Evolutionary conservation across 2,329 filamentous ascomycete species (phyloP).

Genomic region (Capronia coronata): DNA sequence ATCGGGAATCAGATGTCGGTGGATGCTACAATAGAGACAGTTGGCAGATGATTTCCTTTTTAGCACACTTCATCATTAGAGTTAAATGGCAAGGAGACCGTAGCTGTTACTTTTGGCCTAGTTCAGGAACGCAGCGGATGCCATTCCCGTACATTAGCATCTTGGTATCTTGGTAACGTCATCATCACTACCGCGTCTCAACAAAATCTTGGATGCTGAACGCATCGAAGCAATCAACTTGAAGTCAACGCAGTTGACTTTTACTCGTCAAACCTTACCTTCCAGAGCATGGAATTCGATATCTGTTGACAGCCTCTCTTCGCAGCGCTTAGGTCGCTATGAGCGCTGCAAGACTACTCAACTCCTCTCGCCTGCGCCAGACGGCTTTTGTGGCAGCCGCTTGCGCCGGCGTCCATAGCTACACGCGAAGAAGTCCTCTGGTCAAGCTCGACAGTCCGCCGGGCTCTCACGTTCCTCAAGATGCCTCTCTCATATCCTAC

Average conservation of each 20-base stretch:
- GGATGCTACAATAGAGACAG: too few species aligned
- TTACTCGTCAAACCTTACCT: neutral
- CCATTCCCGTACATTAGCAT: too few species aligned
- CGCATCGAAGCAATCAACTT: too few species aligned
- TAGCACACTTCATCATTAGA: too few species aligned
- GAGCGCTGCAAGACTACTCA: slow-evolving; percentile 26
- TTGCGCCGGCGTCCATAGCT: slow-evolving; percentile 17
- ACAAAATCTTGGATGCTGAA: neutral
- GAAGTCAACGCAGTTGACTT: neutral
- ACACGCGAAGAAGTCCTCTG: slow-evolving; percentile 4
- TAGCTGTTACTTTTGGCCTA: too few species aligned
- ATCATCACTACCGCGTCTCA: neutral
- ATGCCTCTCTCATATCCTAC: slow-evolving; percentile 15
- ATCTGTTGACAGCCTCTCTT: slow-evolving; percentile 9
- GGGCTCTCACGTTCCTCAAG: slow-evolving; percentile 5
- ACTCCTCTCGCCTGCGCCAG: slow-evolving; percentile 12
- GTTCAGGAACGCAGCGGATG: too few species aligned
- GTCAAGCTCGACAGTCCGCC: slow-evolving; percentile 22
- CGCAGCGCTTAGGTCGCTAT: slow-evolving; percentile 26
- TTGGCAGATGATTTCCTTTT: too few species aligned
- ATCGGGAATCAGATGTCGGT: too few species aligned
- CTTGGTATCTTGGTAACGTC: too few species aligned
- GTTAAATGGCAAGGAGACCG: too few species aligned
- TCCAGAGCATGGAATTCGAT: slow-evolving; percentile 13
- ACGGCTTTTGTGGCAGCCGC: slow-evolving; percentile 17